Evolutionary conservation across 2,329 filamentous ascomycete species (phyloP), one percentile per base, ranked within the genome.

Genomic region (Tolypocladium pustulatum): DNA sequence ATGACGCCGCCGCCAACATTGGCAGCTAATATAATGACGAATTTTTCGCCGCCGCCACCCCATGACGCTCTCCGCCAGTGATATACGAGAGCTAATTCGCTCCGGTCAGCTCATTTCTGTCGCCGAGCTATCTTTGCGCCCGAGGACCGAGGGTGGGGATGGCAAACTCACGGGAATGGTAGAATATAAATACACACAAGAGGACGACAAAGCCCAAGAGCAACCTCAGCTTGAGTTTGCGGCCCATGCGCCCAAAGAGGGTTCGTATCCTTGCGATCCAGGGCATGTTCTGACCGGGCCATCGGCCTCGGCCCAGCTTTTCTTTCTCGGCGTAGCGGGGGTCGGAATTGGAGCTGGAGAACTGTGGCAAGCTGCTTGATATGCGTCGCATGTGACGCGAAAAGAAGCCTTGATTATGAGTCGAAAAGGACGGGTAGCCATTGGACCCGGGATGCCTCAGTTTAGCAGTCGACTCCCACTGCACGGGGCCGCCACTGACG

Each of bases 1-100:
- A 97, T 97, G 9, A 99, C 94, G 67, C 94, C 94, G 60, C 94
- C 94, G 55, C 94, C 94, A 63, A 96, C 83, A 69, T 99, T 99
- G 58, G 94, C 92, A 30, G 89, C 92, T 25, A 97, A 79, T 62
- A 99, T 91, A 58, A 99, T 88, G 63, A 99, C 94, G 69, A 89
- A 92, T 68, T 96, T 97, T 69, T 87, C 86, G 25, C 94, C 94
- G 55, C 90, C 90, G 56, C 93, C 92, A 4, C 95, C 78, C 73
- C 81, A 81, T 40, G 86, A 76, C 54, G 87, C 81, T 74, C 89
- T 82, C 67, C 91, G 85, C 78, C 90, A 96, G 71, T 76, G 75
- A 65, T 82, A 82, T 38, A 79, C 67, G 6, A 84, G 69, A 30
- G 80, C 81, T 83, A 65, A 20, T 53, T 60, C 46, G 59, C 1